Evolutionary conservation across 352 stramenopile species (phyloP).

Genomic region (Peronosclerospora sorghi): DNA sequence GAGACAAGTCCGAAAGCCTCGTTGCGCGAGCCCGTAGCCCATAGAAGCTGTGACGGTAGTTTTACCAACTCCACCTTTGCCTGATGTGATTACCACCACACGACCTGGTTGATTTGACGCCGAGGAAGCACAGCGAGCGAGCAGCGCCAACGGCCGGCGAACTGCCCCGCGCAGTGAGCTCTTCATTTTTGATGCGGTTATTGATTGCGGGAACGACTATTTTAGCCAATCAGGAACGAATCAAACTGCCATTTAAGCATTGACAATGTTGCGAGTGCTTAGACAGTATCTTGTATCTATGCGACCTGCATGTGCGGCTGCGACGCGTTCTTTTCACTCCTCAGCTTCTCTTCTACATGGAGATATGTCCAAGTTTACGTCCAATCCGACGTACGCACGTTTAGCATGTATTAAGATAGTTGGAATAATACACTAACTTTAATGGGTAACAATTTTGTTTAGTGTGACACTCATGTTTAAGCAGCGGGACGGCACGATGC

Average conservation of each 20-base stretch:
- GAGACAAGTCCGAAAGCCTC: conserved; percentile 82
- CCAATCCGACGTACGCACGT: conserved; percentile 43
- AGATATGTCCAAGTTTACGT: conserved; percentile 45
- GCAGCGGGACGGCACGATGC: conserved; percentile 45
- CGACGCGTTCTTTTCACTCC: conserved; percentile 30
- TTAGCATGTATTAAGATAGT: background rate
- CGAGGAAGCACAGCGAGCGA: conserved; percentile 7
- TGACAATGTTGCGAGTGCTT: conserved; percentile 24
- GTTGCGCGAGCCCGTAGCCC: conserved; percentile 71
- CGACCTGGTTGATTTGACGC: conserved; percentile 22
- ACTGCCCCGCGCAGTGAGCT: background rate
- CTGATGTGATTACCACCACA: conserved; percentile 87
- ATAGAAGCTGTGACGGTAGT: conserved; percentile 86
- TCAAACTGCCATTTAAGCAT: no score
- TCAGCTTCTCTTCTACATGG: conserved; percentile 35
- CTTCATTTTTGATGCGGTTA: no score
- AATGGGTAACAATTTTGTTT: background rate
- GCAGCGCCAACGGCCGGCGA: conserved; percentile 3
- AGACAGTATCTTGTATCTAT: conserved; percentile 12
- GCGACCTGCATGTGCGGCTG: background rate
- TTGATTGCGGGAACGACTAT: no score
- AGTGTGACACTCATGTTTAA: conserved; percentile 76
- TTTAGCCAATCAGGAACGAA: no score
- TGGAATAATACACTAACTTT: conserved; percentile 4
- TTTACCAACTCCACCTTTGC: conserved; percentile 90